Evolutionary conservation across 2,329 filamentous ascomycete species (phyloP).

Genomic region (Aspergillus versicolor): DNA sequence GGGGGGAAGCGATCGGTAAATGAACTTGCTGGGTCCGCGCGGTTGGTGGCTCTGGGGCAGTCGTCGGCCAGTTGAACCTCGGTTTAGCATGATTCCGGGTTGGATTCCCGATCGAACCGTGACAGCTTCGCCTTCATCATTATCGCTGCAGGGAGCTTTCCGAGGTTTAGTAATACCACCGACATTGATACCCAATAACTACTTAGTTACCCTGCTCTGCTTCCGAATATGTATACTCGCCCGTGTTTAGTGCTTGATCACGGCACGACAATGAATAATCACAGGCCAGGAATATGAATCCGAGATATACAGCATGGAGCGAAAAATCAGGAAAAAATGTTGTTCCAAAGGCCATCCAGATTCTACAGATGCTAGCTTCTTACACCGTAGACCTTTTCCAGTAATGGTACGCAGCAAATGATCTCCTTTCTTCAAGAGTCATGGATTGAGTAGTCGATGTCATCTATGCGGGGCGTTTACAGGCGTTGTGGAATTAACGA

Average conservation of each 20-base stretch:
- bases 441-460: neutral
- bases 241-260: too few relatives aligned
- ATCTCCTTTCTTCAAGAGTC: neutral
- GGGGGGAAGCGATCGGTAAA: constrained; percentile 13
- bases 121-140: neutral
- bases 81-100: constrained; percentile 6
- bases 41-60: constrained; percentile 24
- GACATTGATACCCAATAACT: too few relatives aligned
- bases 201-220: too few relatives aligned
- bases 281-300: too few relatives aligned
- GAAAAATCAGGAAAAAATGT: neutral
- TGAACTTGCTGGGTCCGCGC: constrained; percentile 10
- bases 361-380: neutral
- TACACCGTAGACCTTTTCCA: too few relatives aligned
- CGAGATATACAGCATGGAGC: neutral
- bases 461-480: neutral
- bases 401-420: too few relatives aligned
- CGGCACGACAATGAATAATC: too few relatives aligned
- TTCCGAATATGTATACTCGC: too few relatives aligned
- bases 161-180: too few relatives aligned
- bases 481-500: neutral
- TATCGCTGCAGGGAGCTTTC: too few relatives aligned
- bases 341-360: neutral
- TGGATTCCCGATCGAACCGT: constrained; percentile 2
- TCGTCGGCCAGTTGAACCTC: constrained; percentile 12